Base-by-base conservation (phyloP, 169 alveolate species). In the Babesia ovis region DNA sequence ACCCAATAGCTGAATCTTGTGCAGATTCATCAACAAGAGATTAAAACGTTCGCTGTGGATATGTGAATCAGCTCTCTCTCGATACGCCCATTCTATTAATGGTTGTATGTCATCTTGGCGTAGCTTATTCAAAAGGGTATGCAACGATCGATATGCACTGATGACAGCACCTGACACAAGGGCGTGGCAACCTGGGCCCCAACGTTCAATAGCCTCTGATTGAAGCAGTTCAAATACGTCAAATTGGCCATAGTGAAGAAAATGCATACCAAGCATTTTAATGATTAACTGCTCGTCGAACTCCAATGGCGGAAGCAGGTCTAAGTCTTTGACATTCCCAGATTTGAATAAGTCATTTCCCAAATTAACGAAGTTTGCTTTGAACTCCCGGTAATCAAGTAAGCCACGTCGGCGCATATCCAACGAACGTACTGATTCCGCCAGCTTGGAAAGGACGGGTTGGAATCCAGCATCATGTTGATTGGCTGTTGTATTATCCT, bases 261-360 rank as follows among this genome's bases (percentile, higher is more conserved):
- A 37, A 55, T 80, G 84, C 54, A 71, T 80, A 12, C 84, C 83
- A 31, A 80, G 70, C 88, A 80, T 69, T 27, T 62, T 66, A 32
- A 71, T n/a, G 4, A 80, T 60, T 31, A 80, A 27, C 23, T 61
- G 41, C 22, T 71, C 84, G 66, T 80, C 83, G 34, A 80, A 31
- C 46, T 23, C 55, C 22, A 54, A 22, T n/a, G 18, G 76, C 8
- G 77, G 45, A 14, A 80, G 25, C 18, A 64, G 34, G 20, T 51
- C 69, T 25, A 20, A 31, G 20, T 37, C 50, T 3, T 55, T 79
- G n/a, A 0, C 16, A 16, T 43, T 20, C 27, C 68, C 51, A 42
- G 48, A 3, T 35, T 61, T 72, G 60, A 77, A 56, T 0, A 68
- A 50, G n/a, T 39, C 32, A 57, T 41, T 57, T 3, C 81, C 75